Evolutionary conservation across 352 stramenopile species (phyloP), one percentile per base, ranked within the genome.

Genomic region (Phytophthora fragariae): DNA sequence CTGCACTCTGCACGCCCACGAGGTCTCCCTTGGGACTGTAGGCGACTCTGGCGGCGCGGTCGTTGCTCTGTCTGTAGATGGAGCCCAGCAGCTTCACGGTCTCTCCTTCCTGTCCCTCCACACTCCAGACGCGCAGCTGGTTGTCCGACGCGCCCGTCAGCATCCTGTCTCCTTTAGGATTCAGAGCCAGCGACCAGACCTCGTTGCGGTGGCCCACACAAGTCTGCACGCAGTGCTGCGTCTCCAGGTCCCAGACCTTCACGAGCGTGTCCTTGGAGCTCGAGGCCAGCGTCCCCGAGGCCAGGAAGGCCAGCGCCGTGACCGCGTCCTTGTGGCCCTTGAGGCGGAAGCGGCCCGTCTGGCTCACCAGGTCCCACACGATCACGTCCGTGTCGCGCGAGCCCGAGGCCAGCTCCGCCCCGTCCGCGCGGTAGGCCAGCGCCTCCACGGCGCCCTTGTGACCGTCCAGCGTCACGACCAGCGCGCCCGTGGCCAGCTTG

Each of bases 241-340:
- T 98, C 35, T 97, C 90, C 5, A 98, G 79, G 70, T 98, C 96
- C 96, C 96, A 99, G 17, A 98, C 85, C 81, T 98, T 99, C 52
- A 98, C 75, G 44, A 98, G 84, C 37, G 92, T 94, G 81, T 99
- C 96, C 75, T 98, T 98, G 65, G 92, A 98, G 50, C 86, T 81
- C 8, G 94, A 98, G 35, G 93, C 80, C 52, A 94, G 73, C 11
- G 70, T 74, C 31, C 80, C 72, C 19, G 80, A 63, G 4, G 75
- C 71, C n/a, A 98, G 44, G 72, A 98, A 98, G 19, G 62, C 62
- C n/a, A 98, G 61, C 46, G 91, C 92, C 19, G 95, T 99, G 41
- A 98, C 89, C 15, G 92, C 89, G 71, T 98, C 91, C 72, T 97
- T 97, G 84, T 99, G 96, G 63, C 96, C 96, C 53, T 92, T 92